Evolutionary conservation across 345 rosid species (phyloP), one percentile per base, ranked within the genome.

Genomic region (Citrus hindsii): DNA sequence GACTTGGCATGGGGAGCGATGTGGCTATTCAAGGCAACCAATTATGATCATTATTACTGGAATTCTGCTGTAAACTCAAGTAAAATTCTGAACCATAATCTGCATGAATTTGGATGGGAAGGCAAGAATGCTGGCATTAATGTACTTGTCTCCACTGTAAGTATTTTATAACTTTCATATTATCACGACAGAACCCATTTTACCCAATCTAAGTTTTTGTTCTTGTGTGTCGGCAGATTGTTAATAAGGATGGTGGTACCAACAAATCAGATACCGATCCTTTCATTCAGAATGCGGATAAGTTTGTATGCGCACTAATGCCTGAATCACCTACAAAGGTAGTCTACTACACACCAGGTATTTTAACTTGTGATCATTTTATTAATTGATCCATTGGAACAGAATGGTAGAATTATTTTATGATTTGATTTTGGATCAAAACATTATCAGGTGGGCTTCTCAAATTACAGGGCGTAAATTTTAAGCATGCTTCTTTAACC

Each of bases 1-100:
- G 99, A 93, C 75, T 83, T 95, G 77, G 24, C 92, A 0, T 95
- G 99, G 99, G 98, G 88, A 48, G 97, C 99, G 56, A 84, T 92
- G 61, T 95, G 99, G 99, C 70, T 95, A 63, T 87, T 77, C 58
- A 89, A 79, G 77, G 99, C 98, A 40, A 91, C 96, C 21, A 85
- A 84, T 42, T 42, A 76, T 62, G 71, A 58, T 2, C 53, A 79
- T 58, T 21, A 30, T 38, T 94, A 94, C 80, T 84, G 89, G 86
- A 79, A 75, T 18, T 89, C 84, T 62, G 81, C 75, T 48, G 73
- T 28, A 46, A 46, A 46, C 51, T 46, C 51, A 46, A 46, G 51
- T 46, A 14, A 12, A 46, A 46, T 0, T 12, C 51, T 46, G 51
- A 12, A 1, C 51, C 51, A 46, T 46, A 12, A 46, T 46, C 51